Evolutionary conservation across 208 protist species (phyloP), one percentile per base, ranked within the genome.

Genomic region (Herpetomonas samuelpessoai): DNA sequence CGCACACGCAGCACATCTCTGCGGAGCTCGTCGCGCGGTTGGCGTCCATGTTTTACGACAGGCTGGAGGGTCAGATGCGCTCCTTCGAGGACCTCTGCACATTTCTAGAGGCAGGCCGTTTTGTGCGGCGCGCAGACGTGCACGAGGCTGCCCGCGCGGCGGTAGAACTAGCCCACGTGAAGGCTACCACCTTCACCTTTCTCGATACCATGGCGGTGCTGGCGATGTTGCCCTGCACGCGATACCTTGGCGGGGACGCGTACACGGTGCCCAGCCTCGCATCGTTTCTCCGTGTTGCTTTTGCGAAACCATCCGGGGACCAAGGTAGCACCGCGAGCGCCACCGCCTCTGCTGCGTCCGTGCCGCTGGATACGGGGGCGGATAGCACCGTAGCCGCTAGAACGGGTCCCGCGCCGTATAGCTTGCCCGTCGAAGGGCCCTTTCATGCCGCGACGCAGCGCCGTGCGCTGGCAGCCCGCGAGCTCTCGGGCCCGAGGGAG

Each of bases 31-130:
- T 41, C 14, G 35, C 35, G n/a, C n/a, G n/a, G n/a, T n/a, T n/a
- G n/a, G n/a, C n/a, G n/a, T n/a, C n/a, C n/a, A n/a, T n/a, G n/a
- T n/a, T n/a, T n/a, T n/a, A n/a, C n/a, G n/a, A n/a, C n/a, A n/a
- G n/a, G n/a, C n/a, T n/a, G n/a, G n/a, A n/a, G n/a, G 22, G 39
- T 10, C 49, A 27, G 22, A 38, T 66, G 14, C 76, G 58, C 38
- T 57, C 41, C 24, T 49, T 62, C 19, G 35, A 56, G 51, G 35
- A 27, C 9, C 6, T 38, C 4, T 22, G 22, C 1, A 19, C 35
- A 56, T 41, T 41, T 41, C 35, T 41, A 16, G 35, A 56, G 22
- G 21, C 30, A 26, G 57, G 44, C 67, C 41, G 41, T 45, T 45
- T 16, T 14, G 26, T 45, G 62, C 60, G 54, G n/a, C 35, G 21